A percentile compares a stretch with the other conserved stretches of the same genome.
phyloP scores from a whole-genome alignment of 2,329 filamentous ascomycete species.

The Metarhizium album region DNA sequence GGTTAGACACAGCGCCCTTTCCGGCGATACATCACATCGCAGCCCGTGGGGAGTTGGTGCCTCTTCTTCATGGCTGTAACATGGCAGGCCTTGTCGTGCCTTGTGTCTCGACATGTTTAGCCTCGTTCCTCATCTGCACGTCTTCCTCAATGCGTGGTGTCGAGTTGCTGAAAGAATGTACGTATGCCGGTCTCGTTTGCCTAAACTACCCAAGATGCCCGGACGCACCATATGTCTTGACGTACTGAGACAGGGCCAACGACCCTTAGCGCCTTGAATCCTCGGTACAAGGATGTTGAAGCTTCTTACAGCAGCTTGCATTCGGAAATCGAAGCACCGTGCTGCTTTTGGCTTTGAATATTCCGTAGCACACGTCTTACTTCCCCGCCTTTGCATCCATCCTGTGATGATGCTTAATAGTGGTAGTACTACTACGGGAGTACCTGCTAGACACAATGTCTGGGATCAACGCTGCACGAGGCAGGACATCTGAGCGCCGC shows the following conservation, averaged over 20 bases:
- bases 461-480: background rate
- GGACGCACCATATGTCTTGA: background rate
- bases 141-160: background rate
- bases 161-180: background rate
- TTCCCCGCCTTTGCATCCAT: background rate
- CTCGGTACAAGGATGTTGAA: background rate
- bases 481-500: background rate
- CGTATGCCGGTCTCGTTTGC: background rate
- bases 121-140: background rate
- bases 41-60: background rate
- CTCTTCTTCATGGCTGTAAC: background rate
- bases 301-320: background rate
- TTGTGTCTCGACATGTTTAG: background rate
- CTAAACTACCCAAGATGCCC: background rate
- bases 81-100: background rate
- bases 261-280: background rate
- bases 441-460: background rate
- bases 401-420: background rate
- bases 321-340: background rate
- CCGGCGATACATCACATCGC: background rate
- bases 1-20: background rate
- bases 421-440: too few relatives aligned
- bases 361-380: background rate
- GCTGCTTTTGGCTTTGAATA: background rate
- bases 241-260: background rate